Evolutionary conservation across 139 green algal species (phyloP), one percentile per base, ranked within the genome.

Genomic region (Volvox africanus): DNA sequence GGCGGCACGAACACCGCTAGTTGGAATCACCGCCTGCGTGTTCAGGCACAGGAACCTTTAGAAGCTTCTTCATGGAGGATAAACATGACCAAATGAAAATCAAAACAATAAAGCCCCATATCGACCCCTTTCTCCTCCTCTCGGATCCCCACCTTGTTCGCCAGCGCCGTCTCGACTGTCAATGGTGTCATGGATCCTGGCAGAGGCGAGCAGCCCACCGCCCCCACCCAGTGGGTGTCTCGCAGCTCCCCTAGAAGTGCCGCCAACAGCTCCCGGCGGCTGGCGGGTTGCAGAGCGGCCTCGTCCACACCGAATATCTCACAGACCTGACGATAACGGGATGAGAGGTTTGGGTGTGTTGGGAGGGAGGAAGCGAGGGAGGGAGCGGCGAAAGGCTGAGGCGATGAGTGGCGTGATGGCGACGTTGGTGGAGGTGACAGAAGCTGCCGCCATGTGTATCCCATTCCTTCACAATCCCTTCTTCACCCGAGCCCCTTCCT

Each of bases 231-330:
- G 92, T 95, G 88, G 1, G 88, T 69, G 69, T 95, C 93, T 18
- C 91, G 84, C 82, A 94, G 90, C 73, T 93, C 91, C 1, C 86
- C 91, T 55, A 97, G 90, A 76, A 97, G 89, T 6, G 94, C 90
- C 19, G 94, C 93, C 77, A 97, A 81, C 33, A 97, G 78, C 61
- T 94, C 68, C 1, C 94, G 84, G 12, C 84, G 90, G 68, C 78
- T 92, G 24, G 93, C 93, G 65, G 94, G 91, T 1, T 73, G 36
- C 44, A 93, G 73, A 12, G 69, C 35, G 11, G 76, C 82, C 9
- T 35, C n/a, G 33, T 77, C 69, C 26, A 96, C 83, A 13, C 86
- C 94, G 92, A 97, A 97, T 28, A 97, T 87, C 89, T 97, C 94
- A 26, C 86, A 93, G 32, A 96, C 93, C 94, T 97, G 91, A 18